These are phyloP conservation scores for Hypholoma fasciculare DNA, from an alignment of 768 basidiomycete species.

Conservation along the genomic window DNA sequence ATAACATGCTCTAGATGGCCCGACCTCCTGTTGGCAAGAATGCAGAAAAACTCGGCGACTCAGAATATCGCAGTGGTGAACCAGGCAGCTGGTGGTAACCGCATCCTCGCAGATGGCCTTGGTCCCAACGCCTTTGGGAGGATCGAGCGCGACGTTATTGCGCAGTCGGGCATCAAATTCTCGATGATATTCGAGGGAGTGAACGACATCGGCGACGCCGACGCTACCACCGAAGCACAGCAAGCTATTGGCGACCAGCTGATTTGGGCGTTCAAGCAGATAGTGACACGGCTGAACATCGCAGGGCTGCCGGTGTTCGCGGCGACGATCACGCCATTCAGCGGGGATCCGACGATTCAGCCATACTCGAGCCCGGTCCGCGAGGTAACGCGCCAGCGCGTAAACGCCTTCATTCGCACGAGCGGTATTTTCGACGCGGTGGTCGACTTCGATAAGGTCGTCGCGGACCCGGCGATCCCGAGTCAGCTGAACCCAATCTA, in stretches of 20 bases:
- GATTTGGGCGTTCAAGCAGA: conserved; percentile 47
- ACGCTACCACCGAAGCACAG: conserved; percentile 33
- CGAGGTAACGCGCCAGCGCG: conserved; percentile 40
- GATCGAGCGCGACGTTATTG: conserved; percentile 51
- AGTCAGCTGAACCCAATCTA: conserved; percentile 36
- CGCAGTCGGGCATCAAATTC: conserved; percentile 44
- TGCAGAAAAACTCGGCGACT: conserved; percentile 34
- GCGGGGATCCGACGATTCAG: conserved; percentile 31
- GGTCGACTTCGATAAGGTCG: conserved; percentile 45
- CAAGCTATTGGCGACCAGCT: conserved; percentile 36
- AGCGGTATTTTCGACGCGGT: conserved; percentile 45
- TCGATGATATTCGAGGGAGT: conserved; percentile 55
- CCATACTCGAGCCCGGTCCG: conserved; percentile 38
- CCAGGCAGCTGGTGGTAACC: conserved; percentile 55
- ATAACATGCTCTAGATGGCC: conserved; percentile 37
- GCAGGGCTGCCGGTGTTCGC: conserved; percentile 44
- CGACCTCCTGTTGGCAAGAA: conserved; percentile 43
- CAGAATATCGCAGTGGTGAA: conserved; percentile 41
- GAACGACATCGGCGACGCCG: conserved; percentile 50
- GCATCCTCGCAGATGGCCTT: conserved; percentile 47
- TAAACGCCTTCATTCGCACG: conserved; percentile 43
- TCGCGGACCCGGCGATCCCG: conserved; percentile 37
- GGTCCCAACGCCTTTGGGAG: conserved; percentile 48
- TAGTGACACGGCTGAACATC: conserved; percentile 40
- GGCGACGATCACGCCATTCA: conserved; percentile 53